Base-by-base conservation (phyloP, 2,329 filamentous ascomycete genomes). In the Neodidymelliopsis sp. region DNA sequence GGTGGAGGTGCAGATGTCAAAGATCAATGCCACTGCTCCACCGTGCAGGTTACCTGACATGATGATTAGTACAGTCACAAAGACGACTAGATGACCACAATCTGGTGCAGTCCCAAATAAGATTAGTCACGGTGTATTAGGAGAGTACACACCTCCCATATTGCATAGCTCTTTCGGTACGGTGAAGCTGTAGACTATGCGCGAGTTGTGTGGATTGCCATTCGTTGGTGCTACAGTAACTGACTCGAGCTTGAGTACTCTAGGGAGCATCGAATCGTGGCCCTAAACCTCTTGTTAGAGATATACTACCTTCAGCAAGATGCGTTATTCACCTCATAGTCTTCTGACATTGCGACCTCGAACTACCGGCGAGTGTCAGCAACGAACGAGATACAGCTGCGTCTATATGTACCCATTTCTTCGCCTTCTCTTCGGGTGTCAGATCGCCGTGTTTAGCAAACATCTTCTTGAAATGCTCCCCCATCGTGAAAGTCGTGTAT, bases 11-110 rank as follows among this genome's bases (percentile, higher is more conserved):
- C 76, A 74, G 67, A 84, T 79, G 59, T 85, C 83, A 50, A 82
- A 81, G 31, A 83, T 79, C 4, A 81, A 68, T 0, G 79, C 77
- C 2, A 79, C 79, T 2, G 79, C 80, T 6, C 80, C 81, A 15
- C 81, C 81, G 59, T 84, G 81, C 54, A 84, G 72, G 23, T 77
- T 78, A 2, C 74, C 74, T 27, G 24, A n/a, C n/a, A n/a, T n/a
- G n/a, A n/a, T n/a, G n/a, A n/a, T n/a, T n/a, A n/a, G n/a, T n/a
- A n/a, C n/a, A n/a, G n/a, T n/a, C n/a, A n/a, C n/a, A n/a, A n/a
- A n/a, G n/a, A n/a, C n/a, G n/a, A n/a, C n/a, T n/a, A n/a, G n/a
- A n/a, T n/a, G n/a, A n/a, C n/a, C n/a, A n/a, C n/a, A n/a, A n/a
- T n/a, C n/a, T n/a, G n/a, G n/a, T n/a, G n/a, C n/a, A n/a, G n/a